Base-by-base conservation (phyloP, 768 basidiomycete species). In the Termitomyces sp. region DNA sequence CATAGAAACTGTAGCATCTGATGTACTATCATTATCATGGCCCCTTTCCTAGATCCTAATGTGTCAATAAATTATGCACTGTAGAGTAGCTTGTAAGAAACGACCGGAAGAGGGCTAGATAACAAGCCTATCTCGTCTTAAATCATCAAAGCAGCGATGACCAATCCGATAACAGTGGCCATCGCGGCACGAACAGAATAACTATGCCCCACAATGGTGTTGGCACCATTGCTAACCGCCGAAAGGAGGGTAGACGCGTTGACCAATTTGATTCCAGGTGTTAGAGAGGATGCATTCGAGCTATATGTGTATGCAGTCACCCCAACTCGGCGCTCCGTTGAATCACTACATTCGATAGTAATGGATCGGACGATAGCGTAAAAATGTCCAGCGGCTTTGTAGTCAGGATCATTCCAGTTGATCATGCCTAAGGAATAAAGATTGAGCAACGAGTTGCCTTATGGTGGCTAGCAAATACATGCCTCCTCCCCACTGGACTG, bases 381-480 rank as follows among this genome's bases (percentile, higher is more conserved):
- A 69, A 89, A 91, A 67, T 91, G 85, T 44, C 89, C 87, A 19
- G 88, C 84, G 14, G 86, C 67, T 50, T 70, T 56, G 69, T 91
- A 94, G 69, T 94, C 91, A 32, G 88, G 82, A 67, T 93, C 83
- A 19, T 74, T 63, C 86, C 88, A 94, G 74, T 91, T 73, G 71
- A 92, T 90, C 82, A 89, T 78, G 42, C 85, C 76, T 74, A 37
- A 5, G 46, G 47, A 5, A 14, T 37, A 8, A n/a, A 43, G 50
- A n/a, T 41, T 57, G 27, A 52, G 45, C 23, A 21, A 41, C 16
- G 9, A 19, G n/a, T 19, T 49, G 39, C 45, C 37, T 37, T 16
- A 19, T 40, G 41, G 5, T 40, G 5, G 17, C 16, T 41, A n/a
- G 12, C 21, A 30, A 32, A 34, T 42, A 54, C 63, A 51, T 48